Base-by-base conservation (phyloP, 129 eudicot species). In the Flaveria brownii region DNA sequence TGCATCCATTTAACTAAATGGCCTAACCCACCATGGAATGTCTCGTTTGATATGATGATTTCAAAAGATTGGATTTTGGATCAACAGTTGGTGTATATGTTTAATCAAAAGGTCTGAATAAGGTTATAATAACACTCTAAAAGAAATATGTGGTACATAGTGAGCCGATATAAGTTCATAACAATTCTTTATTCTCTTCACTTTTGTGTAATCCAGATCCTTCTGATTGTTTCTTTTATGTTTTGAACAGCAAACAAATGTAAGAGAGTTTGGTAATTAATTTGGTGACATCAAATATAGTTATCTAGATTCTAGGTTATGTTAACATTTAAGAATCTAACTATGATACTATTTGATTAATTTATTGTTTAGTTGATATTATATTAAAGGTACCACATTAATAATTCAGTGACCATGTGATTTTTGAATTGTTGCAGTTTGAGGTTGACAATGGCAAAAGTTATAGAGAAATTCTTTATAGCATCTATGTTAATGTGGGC, bases 401-500 rank as follows among this genome's bases (percentile, higher is more conserved):
- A 41, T 71, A 72, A 33, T 11, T 60, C 9, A 28, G 13, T 78
- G 61, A 71, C 30, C 46, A 36, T 71, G 26, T 42, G 50, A 23
- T 63, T 62, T 72, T n/a, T 80, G 69, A 42, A 15, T 62, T 39
- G n/a, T 18, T 63, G 62, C 69, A 78, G 82, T 70, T 70, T 69
- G 82, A 26, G 59, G 76, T 45, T 47, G 41, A 43, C 69, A 45
- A 84, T 84, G 88, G 86, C 76, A 9, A 86, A 81, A 67, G 96
- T 94, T 18, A 59, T 85, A 50, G 80, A 84, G 81, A 94, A 91
- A 88, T 94, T 94, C 74, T 79, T 89, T 20, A 41, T 89, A 72
- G 81, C 97, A 69, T 94, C 97, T 3, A 75, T 89, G 84, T 77
- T 88, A 45, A 94, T 94, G 99, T 94, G 96, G 96, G 41, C 75